These are phyloP conservation scores for Tuber indicum DNA, from an alignment of 495 filamentous ascomycete genomes.

Conservation along the genomic window DNA sequence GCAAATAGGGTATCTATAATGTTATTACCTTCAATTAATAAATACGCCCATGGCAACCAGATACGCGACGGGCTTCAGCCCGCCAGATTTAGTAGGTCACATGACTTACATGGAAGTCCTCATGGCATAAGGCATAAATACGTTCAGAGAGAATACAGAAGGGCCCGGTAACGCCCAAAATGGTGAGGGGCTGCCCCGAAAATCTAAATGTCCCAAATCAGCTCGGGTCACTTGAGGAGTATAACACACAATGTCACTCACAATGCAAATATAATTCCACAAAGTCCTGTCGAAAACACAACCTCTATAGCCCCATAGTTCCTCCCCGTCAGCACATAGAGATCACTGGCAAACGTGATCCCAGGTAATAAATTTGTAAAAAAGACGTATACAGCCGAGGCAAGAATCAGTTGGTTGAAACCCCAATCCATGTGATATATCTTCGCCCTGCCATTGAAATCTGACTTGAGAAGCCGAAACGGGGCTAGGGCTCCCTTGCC, in stretches of 20 bases:
- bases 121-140: constrained; percentile 56
- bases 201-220: constrained; percentile 47
- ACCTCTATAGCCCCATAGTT: constrained; percentile 68
- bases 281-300: constrained; percentile 64
- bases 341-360: constrained; percentile 66
- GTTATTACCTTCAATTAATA: not conserved
- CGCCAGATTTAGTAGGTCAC: not conserved
- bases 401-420: constrained; percentile 66
- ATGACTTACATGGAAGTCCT: constrained; percentile 52
- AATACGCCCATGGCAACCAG: not conserved
- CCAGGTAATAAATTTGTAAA: constrained; percentile 69
- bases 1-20: constrained; percentile 56
- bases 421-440: constrained; percentile 60
- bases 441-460: constrained; percentile 51
- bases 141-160: constrained; percentile 67
- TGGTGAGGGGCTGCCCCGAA: constrained; percentile 64
- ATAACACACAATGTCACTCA: constrained; percentile 41
- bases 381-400: constrained; percentile 66
- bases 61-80: not conserved
- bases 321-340: constrained; percentile 60
- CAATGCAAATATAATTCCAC: constrained; percentile 61
- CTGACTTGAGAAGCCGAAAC: constrained; percentile 58
- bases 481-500: constrained; percentile 46
- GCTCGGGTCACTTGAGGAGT: not conserved
- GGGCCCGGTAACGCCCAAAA: constrained; percentile 66